Evolutionary conservation across 805 yeast species (phyloP).

Genomic region (Teunomyces barrocoloradensis): DNA sequence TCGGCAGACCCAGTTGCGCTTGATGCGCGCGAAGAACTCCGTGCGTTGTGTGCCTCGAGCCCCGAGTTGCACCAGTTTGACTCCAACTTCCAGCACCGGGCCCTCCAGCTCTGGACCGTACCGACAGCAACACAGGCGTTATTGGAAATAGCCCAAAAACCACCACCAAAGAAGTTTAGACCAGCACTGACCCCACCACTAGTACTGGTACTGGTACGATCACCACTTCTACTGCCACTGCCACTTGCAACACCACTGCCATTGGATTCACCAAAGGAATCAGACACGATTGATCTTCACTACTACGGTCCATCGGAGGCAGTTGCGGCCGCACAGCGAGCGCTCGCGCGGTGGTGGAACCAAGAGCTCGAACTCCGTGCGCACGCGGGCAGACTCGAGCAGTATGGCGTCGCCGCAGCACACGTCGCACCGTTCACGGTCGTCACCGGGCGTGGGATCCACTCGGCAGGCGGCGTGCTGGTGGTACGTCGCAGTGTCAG

Average conservation of each 20-base stretch:
- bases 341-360: conserved; percentile 60
- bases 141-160: not conserved
- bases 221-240: not conserved
- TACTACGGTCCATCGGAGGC: conserved; percentile 50
- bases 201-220: too few species aligned
- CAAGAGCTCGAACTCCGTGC: conserved; percentile 47
- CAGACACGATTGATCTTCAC: conserved; percentile 53
- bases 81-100: not conserved
- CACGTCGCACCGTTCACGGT: conserved; percentile 45
- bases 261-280: not conserved
- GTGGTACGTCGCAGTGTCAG: conserved; percentile 45
- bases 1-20: not conserved
- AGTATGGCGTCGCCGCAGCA: conserved; percentile 33
- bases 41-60: not conserved
- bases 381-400: conserved; percentile 33
- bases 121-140: not conserved
- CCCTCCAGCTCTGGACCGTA: not conserved
- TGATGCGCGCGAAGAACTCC: not conserved
- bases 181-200: not conserved
- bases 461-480: conserved; percentile 57
- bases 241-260: not conserved
- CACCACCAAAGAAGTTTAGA: not conserved
- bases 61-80: not conserved
- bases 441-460: conserved; percentile 71
- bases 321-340: conserved; percentile 27